Evolutionary conservation across 306 rosid genomes (phyloP), one percentile per base, ranked within the genome.

Genomic region (Vigna nakashimae): DNA sequence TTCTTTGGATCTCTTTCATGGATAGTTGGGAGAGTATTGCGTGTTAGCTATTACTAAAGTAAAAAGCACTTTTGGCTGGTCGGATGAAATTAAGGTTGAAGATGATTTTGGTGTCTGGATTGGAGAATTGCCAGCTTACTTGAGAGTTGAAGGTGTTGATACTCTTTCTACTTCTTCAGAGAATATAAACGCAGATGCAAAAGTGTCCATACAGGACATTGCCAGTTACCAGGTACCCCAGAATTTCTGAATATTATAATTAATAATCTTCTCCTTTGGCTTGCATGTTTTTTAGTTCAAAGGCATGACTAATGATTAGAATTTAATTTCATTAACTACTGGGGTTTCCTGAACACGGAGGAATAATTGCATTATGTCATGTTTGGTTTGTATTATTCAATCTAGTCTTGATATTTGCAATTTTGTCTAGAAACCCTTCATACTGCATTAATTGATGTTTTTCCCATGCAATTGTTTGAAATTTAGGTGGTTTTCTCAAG

Each of bases 141-240:
- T 94, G 84, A 80, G 78, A 86, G 75, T 68, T 48, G 88, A 89
- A 79, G 86, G 74, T 53, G 45, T 73, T 84, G 77, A 89, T 67
- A 60, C 84, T 63, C 76, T 78, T 78, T 17, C 85, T 72, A 50
- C 84, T 34, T 71, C 83, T 40, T 69, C 84, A 13, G 90, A 88
- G 36, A 83, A 74, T 28, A 75, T 84, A 74, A 89, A 86, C 55
- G 86, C 69, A 49, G 87, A 83, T 38, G 73, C 86, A 51, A 86
- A 85, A 86, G 64, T 63, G 55, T 79, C 90, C 57, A 79, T 91
- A 20, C 97, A 88, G 74, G 95, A 92, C 68, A 90, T 94, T 76
- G 97, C 95, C 52, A 92, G 97, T 87, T 94, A 92, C 79, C 97
- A 94, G 98, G 98, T 92, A 73, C 72, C 69, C 65, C 51, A 42